Evolutionary conservation across 345 rosid species (phyloP).

Genomic region (Acer yangbiense): DNA sequence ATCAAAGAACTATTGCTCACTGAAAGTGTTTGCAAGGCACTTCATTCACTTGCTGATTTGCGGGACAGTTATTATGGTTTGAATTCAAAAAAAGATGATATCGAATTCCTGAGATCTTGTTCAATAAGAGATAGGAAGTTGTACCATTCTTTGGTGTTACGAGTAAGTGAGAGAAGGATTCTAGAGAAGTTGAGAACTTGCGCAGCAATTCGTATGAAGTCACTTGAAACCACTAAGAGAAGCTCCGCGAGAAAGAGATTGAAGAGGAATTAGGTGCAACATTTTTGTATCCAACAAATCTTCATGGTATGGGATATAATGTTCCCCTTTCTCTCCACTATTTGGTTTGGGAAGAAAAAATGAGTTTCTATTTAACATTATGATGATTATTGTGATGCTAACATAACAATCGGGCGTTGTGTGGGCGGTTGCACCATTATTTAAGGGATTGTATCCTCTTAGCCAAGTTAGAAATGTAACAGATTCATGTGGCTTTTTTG

Average conservation of each 20-base stretch:
- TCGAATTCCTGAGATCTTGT: slow-evolving; percentile 41
- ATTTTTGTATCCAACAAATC: slow-evolving; percentile 1
- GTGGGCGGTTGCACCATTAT: background rate
- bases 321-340: background rate
- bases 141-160: slow-evolving; percentile 60
- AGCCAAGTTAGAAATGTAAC: background rate
- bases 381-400: background rate
- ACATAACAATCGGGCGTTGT: background rate
- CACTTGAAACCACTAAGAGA: slow-evolving; percentile 1
- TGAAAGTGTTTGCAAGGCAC: slow-evolving; percentile 60
- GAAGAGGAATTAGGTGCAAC: slow-evolving; percentile 13
- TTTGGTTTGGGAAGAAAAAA: background rate
- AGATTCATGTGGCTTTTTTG: background rate
- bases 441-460: background rate
- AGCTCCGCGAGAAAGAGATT: slow-evolving; percentile 30
- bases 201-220: slow-evolving; percentile 21
- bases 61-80: slow-evolving; percentile 64
- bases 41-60: slow-evolving; percentile 59
- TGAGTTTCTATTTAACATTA: background rate
- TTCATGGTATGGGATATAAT: background rate
- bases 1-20: slow-evolving; percentile 52
- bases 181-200: slow-evolving; percentile 61
- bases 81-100: slow-evolving; percentile 47
- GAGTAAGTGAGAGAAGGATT: slow-evolving; percentile 74
- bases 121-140: slow-evolving; percentile 50